These are phyloP conservation scores for Colletotrichum navitas DNA, from an alignment of 2,329 filamentous ascomycete species.

Conservation along the genomic window DNA sequence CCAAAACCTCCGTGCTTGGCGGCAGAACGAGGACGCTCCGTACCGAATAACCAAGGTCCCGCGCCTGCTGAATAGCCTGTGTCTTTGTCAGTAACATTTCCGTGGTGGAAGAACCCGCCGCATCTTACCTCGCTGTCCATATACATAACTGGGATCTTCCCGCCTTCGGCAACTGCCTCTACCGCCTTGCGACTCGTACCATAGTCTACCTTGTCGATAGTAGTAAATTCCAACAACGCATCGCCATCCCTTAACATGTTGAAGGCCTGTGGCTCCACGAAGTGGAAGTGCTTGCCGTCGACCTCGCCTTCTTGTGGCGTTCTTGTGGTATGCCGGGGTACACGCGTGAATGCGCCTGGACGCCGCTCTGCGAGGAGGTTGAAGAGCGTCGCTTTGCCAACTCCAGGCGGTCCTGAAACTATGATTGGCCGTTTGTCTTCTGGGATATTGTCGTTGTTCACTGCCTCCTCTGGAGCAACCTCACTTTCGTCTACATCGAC, in stretches of 20 bases:
- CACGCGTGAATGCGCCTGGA: conserved; percentile 73
- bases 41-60: conserved; percentile 67
- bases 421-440: conserved; percentile 70
- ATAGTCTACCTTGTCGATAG: conserved; percentile 63
- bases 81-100: conserved; percentile 20
- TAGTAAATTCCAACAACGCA: conserved; percentile 68
- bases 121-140: conserved; percentile 65
- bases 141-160: conserved; percentile 71
- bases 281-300: conserved; percentile 66
- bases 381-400: conserved; percentile 74
- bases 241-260: conserved; percentile 71
- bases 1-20: conserved; percentile 48
- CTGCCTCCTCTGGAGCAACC: conserved; percentile 50
- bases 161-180: conserved; percentile 63
- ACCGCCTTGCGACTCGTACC: conserved; percentile 68
- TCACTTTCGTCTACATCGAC: conserved; percentile 54
- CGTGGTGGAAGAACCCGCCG: not conserved
- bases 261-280: conserved; percentile 68
- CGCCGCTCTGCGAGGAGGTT: conserved; percentile 73
- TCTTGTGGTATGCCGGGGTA: conserved; percentile 68
- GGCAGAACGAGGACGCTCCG: conserved; percentile 67
- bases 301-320: conserved; percentile 62
- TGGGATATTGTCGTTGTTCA: conserved; percentile 53
- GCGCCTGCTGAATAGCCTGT: conserved; percentile 68
- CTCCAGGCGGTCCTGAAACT: conserved; percentile 73